Evolutionary conservation across 1,139 yeast species (phyloP).

Genomic region (Debaryomyces subglobosus): DNA sequence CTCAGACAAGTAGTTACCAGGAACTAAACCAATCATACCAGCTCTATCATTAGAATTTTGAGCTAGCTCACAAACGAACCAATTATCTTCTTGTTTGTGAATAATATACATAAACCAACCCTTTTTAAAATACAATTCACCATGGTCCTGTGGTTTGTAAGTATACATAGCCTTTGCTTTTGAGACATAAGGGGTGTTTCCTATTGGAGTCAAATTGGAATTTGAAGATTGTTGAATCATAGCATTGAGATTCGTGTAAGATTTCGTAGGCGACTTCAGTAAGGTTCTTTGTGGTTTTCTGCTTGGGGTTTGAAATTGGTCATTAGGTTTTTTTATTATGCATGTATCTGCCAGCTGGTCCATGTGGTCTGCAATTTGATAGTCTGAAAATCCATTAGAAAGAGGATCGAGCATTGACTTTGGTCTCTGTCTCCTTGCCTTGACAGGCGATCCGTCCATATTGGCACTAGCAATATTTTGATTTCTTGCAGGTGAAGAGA

Average conservation of each 20-base stretch:
- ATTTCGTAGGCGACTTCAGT: constrained; percentile 35
- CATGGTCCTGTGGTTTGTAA: constrained; percentile 77
- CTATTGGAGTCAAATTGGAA: constrained; percentile 29
- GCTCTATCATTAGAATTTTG: constrained; percentile 48
- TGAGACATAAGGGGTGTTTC: constrained; percentile 55
- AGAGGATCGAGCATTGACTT: constrained; percentile 43
- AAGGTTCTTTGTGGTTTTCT: constrained; percentile 21
- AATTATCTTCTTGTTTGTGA: constrained; percentile 81
- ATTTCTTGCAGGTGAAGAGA: constrained; percentile 19
- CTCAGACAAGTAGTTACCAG: constrained; percentile 67
- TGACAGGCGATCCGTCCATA: constrained; percentile 12
- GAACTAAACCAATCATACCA: constrained; percentile 72
- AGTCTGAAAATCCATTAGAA: constrained; percentile 6
- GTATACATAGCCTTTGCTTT: constrained; percentile 72
- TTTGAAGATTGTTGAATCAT: constrained; percentile 26
- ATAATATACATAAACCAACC: constrained; percentile 74
- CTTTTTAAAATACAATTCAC: constrained; percentile 73
- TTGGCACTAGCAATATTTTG: constrained; percentile 5
- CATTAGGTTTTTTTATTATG: constrained; percentile 16
- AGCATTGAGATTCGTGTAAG: constrained; percentile 36
- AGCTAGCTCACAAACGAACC: constrained; percentile 84
- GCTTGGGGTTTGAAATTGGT: background rate
- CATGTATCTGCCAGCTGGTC: constrained; percentile 21
- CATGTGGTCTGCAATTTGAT: constrained; percentile 4
- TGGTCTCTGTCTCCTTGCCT: constrained; percentile 30